A percentile compares a stretch with the other conserved stretches of the same genome.
These are phyloP conservation scores for Periconia sp. DNA, from an alignment of 2,329 filamentous ascomycete genomes.

Conservation along the genomic window DNA sequence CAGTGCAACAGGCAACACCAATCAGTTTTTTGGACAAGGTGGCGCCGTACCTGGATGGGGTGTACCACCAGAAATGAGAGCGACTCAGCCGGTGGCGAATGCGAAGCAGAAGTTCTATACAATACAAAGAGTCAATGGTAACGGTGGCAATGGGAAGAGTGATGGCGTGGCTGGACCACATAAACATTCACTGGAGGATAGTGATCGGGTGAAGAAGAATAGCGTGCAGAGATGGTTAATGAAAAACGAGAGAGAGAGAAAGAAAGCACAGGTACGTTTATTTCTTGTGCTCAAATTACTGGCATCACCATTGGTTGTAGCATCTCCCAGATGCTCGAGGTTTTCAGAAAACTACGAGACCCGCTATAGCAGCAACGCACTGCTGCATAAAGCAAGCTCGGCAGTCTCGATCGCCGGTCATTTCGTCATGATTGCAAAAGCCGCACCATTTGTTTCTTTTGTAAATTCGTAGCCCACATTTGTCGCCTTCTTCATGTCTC, in stretches of 20 bases:
- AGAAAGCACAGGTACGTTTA: constrained; percentile 51
- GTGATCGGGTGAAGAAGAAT: constrained; percentile 80
- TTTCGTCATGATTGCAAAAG: constrained; percentile 11
- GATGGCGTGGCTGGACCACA: constrained; percentile 73
- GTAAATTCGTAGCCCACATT: not conserved
- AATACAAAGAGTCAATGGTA: constrained; percentile 76
- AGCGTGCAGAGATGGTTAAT: constrained; percentile 69
- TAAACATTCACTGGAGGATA: constrained; percentile 71
- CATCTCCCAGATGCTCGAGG: not conserved
- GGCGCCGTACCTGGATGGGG: constrained; percentile 23
- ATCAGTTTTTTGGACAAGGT: constrained; percentile 27
- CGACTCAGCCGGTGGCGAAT: constrained; percentile 10
- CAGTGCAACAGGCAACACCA: not conserved
- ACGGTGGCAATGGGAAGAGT: constrained; percentile 70
- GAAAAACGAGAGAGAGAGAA: constrained; percentile 66
- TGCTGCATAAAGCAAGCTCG: constrained; percentile 5
- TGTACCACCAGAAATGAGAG: constrained; percentile 19
- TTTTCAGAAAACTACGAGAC: not conserved
- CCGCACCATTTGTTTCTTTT: not conserved
- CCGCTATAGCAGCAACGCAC: constrained; percentile 11
- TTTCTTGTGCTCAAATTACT: not conserved
- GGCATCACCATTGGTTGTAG: not conserved
- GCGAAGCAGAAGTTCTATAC: constrained; percentile 57
- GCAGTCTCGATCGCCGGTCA: constrained; percentile 6
- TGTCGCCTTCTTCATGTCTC: constrained; percentile 3